Conservation (phyloP, 1,284 basidiomycete species). For the Xanthoconium separans region DNA sequence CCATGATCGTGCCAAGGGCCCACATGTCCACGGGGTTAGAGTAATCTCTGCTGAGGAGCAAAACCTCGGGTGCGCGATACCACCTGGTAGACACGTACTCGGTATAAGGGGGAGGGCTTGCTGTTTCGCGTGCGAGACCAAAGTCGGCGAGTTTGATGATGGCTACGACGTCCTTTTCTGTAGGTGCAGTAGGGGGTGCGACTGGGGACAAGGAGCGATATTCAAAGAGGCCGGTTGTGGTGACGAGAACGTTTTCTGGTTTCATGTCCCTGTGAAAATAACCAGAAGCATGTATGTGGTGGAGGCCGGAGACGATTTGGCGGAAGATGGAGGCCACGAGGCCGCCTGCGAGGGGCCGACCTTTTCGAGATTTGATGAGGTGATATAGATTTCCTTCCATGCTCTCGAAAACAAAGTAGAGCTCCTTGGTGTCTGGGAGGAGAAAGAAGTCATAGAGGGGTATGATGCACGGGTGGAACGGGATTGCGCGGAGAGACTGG, state of each 20-base stretch:
- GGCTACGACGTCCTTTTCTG: slow-evolving; percentile 93
- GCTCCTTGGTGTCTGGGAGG: slow-evolving; percentile 88
- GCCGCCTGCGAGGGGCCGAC: slow-evolving; percentile 91
- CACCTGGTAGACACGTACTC: slow-evolving; percentile 99
- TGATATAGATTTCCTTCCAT: slow-evolving; percentile 99
- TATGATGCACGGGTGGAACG: slow-evolving; percentile 96
- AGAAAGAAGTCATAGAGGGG: slow-evolving; percentile 99
- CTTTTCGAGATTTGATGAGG: slow-evolving; percentile 96
- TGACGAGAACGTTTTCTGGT: slow-evolving; percentile 99
- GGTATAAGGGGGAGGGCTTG: slow-evolving; percentile 90
- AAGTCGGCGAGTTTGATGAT: slow-evolving; percentile 99
- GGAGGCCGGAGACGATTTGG: slow-evolving; percentile 87
- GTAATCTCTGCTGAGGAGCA: slow-evolving; percentile 90
- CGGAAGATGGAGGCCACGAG: slow-evolving; percentile 94
- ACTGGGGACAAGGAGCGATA: slow-evolving; percentile 79
- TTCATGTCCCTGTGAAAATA: slow-evolving; percentile 99
- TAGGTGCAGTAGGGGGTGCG: slow-evolving; percentile 54
- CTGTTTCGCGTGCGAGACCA: slow-evolving; percentile 91
- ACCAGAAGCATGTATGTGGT: slow-evolving; percentile 90
- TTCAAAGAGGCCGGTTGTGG: slow-evolving; percentile 95
- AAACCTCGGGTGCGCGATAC: slow-evolving; percentile 98
- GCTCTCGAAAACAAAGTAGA: slow-evolving; percentile 99
- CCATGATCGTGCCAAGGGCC: slow-evolving; percentile 98
- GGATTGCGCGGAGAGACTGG: slow-evolving; percentile 91
- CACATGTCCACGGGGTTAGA: slow-evolving; percentile 98